Evolutionary conservation across 768 basidiomycete genomes (phyloP), one percentile per base, ranked within the genome.

Genomic region (Suillus variegatus): DNA sequence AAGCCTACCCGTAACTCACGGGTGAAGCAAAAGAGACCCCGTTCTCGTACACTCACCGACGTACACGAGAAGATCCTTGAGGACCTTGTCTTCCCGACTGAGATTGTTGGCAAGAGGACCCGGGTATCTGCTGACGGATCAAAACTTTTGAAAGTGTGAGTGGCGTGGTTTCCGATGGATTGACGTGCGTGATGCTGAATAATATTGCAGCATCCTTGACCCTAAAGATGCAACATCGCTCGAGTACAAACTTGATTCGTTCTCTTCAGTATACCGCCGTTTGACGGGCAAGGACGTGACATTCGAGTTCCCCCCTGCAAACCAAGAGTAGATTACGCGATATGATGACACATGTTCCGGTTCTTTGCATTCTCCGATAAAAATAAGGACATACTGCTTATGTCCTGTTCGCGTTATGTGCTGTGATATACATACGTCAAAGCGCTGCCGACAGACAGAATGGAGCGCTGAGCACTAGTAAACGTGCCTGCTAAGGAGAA

Each of bases 221-320:
- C 85, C 94, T 70, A 99, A 99, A 81, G 97, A 99, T 77, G 88
- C 95, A 64, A 99, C 95, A 78, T 93, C 94, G 74, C 86, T 99
- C 77, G 97, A 99, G 86, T 98, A 99, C 92, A 99, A 99, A 88
- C 87, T 99, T 73, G 97, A 99, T 83, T 97, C 96, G 69, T 99
- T 99, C 85, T 92, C 96, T 58, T 95, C 94, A 49, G 94, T 99
- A 69, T 98, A 97, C 87, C 92, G 91, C 75, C 88, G 91, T 68
- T 82, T 97, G 77, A 97, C 95, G 69, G 96, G 96, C 77, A 98
- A 97, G 86, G 96, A 98, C 69, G 96, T 97, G 65, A 89, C 92
- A 63, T 95, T 95, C 76, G 93, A 95, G 84, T 95, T 95, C 84
- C 93, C 93, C 52, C 88, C 88, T 68, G 87, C 85, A 70, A 81